Base-by-base conservation (phyloP, 2,329 filamentous ascomycete genomes). In the Plectosphaerella cucumerina region DNA sequence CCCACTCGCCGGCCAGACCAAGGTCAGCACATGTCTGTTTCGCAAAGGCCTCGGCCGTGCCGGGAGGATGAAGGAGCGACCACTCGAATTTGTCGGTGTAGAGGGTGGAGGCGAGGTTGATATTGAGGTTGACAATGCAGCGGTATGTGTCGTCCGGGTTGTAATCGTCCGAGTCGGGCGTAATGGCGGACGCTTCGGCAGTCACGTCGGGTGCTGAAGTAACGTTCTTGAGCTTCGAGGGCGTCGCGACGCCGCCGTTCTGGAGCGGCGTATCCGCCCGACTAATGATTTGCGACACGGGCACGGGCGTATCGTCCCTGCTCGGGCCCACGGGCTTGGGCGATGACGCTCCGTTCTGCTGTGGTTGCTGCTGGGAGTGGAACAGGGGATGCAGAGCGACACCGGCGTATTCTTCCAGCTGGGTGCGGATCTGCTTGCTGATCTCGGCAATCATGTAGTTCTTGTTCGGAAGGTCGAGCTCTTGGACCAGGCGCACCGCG, bases 1-100 rank as follows among this genome's bases (percentile, higher is more conserved):
- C 84, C 91, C 94, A 99, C 71, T 99, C 94, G 44, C 91, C 90
- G 6, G 86, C 80, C 49, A 99, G 75, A 6, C 93, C 93, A 9
- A 99, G 76, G 65, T 99, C 94, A 23, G 90, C 89, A 65, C 94
- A 97, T 0, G 94, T 97, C 57, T 90, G 84, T 64, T 90, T 90
- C 33, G 94, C 92, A 66, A 97, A 97, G 12, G 87, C 84, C 67
- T 99, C 93, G 0, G 94, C 90, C 41, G 93, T 91, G 20, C 93
- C 93, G 2, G 91, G 88, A 3, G 92, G 91, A 62, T 97, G 92
- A 17, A 96, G 77, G 18, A 99, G 75, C 5, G 93, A 97, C 93
- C 93, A 97, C 67, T 97, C 93, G 57, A 99, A 97, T 64, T 92
- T 96, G 76, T 99, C 94, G 4, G 90, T 95, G 69, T 97, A 97